Percentiles rank a stretch among this genome's conserved stretches.
phyloP scores from a whole-genome alignment of 768 basidiomycete genomes.

The Leccinellum luteum region DNA sequence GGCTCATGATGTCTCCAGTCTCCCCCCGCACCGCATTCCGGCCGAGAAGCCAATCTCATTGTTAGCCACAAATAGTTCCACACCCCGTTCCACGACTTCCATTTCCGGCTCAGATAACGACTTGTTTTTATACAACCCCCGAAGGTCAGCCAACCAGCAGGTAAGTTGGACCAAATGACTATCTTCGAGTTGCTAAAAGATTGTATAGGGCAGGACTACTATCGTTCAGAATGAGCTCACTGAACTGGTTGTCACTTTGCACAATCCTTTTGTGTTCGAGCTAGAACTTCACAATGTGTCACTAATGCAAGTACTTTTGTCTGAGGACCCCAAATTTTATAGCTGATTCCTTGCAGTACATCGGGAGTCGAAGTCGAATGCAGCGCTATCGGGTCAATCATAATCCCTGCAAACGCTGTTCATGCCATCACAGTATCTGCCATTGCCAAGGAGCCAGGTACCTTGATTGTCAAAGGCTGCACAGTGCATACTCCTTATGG shows the following conservation, averaged over 20 bases:
- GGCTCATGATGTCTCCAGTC: constrained; percentile 40
- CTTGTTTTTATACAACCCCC: constrained; percentile 91
- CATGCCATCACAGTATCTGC: constrained; percentile 73
- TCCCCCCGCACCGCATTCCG: constrained; percentile 68
- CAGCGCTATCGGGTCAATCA: constrained; percentile 51
- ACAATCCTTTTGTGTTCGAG: constrained; percentile 91
- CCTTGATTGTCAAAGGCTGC: constrained; percentile 74
- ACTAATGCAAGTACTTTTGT: constrained; percentile 56
- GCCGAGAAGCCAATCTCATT: constrained; percentile 67
- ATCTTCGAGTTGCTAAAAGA: constrained; percentile 1
- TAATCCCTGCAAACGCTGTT: constrained; percentile 71
- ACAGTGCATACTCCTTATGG: constrained; percentile 75
- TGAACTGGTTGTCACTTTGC: constrained; percentile 81
- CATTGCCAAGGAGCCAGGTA: constrained; percentile 61
- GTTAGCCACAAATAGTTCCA: constrained; percentile 41
- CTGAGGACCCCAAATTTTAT: background rate
- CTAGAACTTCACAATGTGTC: constrained; percentile 81
- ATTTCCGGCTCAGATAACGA: constrained; percentile 61
- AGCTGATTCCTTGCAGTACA: constrained; percentile 51
- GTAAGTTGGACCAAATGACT: constrained; percentile 35
- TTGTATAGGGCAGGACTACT: constrained; percentile 50
- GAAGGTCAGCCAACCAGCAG: constrained; percentile 57
- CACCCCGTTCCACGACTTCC: constrained; percentile 40
- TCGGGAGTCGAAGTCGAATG: constrained; percentile 76
- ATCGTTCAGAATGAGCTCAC: constrained; percentile 81